Base-by-base conservation (phyloP, 768 basidiomycete genomes). In the Lentinula lateritia region DNA sequence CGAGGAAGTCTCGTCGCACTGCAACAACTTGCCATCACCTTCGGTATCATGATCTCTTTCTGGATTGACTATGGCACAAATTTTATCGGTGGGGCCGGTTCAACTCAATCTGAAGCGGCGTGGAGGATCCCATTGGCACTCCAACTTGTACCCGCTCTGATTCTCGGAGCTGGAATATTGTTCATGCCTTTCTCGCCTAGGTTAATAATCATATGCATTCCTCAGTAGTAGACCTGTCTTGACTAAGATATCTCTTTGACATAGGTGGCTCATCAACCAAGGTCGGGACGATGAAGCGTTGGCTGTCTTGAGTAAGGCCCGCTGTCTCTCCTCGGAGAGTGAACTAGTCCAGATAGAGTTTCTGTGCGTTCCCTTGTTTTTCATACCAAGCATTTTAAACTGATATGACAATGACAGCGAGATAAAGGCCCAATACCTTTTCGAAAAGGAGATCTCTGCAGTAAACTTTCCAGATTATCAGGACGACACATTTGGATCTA, bases 121-220 rank as follows among this genome's bases (percentile, higher is more conserved):
- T 92, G 91, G 90, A 79, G 88, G 55, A 74, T 93, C 58, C 88
- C 91, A 2, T 75, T 92, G 6, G 87, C 79, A 18, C 78, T 92
- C 15, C 91, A 93, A 66, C 78, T 92, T 53, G 81, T 87, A 1
- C 91, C 91, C 13, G 90, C 89, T 13, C 52, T 90, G 38, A 78
- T 90, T 61, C 81, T 93, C 28, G 87, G 85, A 34, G 66, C 81
- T 39, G 91, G 91, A 4, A 86, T 90, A 45, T 60, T 88, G 52
- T 91, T 87, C 71, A 86, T 92, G 83, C 91, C 91, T 1, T 89
- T 88, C 75, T 90, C 88, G 18, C 91, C 91, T 15, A 76, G 88
- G 83, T 84, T 70, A 28, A 28, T 28, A 39, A 72, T 64, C 1
- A 28, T n/a, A 2, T 7, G 43, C 9, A 15, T 41, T 5, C 12